Percentiles rank a stretch among this genome's conserved stretches.
These are phyloP conservation scores for Xenosphaeropsis pyriputrescens DNA, from an alignment of 2,329 filamentous ascomycete species.

Conservation along the genomic window DNA sequence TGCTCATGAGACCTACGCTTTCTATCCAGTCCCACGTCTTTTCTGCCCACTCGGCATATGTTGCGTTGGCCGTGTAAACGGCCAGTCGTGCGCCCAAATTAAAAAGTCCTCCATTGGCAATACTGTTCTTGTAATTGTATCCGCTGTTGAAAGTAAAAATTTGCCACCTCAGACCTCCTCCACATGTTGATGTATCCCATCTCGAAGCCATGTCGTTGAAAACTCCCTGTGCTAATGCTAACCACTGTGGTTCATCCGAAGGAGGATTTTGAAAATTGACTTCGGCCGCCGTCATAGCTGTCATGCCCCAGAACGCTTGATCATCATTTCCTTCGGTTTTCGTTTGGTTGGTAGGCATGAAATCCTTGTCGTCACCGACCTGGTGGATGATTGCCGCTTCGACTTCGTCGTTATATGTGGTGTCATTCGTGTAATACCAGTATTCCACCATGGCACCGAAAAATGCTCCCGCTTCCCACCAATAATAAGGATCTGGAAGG, in stretches of 20 bases:
- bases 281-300: slow-evolving; percentile 53
- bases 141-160: slow-evolving; percentile 68
- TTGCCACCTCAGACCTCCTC: slow-evolving; percentile 65
- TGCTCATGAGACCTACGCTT: slow-evolving; percentile 37
- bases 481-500: slow-evolving; percentile 32
- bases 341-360: slow-evolving; percentile 36
- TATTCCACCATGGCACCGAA: slow-evolving; percentile 37
- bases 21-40: slow-evolving; percentile 54
- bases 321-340: slow-evolving; percentile 27
- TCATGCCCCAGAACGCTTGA: slow-evolving; percentile 47
- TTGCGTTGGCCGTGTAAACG: slow-evolving; percentile 57
- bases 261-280: slow-evolving; percentile 41
- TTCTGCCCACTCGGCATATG: slow-evolving; percentile 62
- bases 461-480: slow-evolving; percentile 41
- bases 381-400: slow-evolving; percentile 39
- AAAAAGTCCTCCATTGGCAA: slow-evolving; percentile 42
- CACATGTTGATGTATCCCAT: slow-evolving; percentile 53
- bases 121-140: slow-evolving; percentile 57
- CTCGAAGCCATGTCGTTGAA: slow-evolving; percentile 61
- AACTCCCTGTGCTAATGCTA: slow-evolving; percentile 57
- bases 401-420: slow-evolving; percentile 35
- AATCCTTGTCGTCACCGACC: slow-evolving; percentile 34
- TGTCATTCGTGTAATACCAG: slow-evolving; percentile 42
- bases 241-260: slow-evolving; percentile 40
- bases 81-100: slow-evolving; percentile 48